Base-by-base conservation (phyloP, 1,139 yeast species). In the Protomyces pachydermus region DNA sequence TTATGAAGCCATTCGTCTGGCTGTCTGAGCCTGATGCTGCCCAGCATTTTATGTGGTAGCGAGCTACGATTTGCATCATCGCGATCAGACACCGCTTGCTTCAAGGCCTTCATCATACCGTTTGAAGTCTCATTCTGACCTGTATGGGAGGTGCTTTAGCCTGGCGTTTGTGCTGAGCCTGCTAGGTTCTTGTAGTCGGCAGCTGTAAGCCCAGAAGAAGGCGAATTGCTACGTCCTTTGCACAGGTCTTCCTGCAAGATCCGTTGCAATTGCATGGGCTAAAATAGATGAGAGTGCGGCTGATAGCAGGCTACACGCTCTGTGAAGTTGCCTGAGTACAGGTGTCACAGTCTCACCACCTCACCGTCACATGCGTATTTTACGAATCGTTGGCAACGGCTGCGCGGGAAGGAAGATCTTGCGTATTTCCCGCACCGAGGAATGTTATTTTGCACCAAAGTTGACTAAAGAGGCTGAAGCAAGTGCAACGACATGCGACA, bases 31-130 rank as follows among this genome's bases (percentile, higher is more conserved):
- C 83, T 0, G 79, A 78, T 0, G 75, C 73, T 18, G 72, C 80
- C 16, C 97, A 91, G 75, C 81, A 97, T 70, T 89, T 93, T 67
- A 90, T 91, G 72, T 93, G 98, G 98, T 91, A 76, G 54, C n/a
- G 20, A 12, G 25, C 6, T 34, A 34, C 14, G 38, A 18, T 16
- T n/a, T 18, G 14, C 16, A n/a, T 23, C 16, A 28, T 28, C 32
- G 32, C 32, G 8, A 9, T 1, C 46, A n/a, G 46, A 16, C 5
- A 9, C 46, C 46, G 46, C 18, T 9, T 5, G 18, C 18, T 39
- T 2, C 3, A n/a, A 39, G 46, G 18, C 8, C 46, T n/a, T n/a
- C 46, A n/a, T 16, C 6, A 16, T n/a, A 3, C 16, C 18, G n/a
- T 39, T 39, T 16, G 46, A 5, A 16, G 16, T 4, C 18, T 39